Percentiles rank a stretch among this genome's conserved stretches.
Evolutionary conservation across 2,329 filamentous ascomycete genomes (phyloP).

Genomic region (Xylariaceae sp.): DNA sequence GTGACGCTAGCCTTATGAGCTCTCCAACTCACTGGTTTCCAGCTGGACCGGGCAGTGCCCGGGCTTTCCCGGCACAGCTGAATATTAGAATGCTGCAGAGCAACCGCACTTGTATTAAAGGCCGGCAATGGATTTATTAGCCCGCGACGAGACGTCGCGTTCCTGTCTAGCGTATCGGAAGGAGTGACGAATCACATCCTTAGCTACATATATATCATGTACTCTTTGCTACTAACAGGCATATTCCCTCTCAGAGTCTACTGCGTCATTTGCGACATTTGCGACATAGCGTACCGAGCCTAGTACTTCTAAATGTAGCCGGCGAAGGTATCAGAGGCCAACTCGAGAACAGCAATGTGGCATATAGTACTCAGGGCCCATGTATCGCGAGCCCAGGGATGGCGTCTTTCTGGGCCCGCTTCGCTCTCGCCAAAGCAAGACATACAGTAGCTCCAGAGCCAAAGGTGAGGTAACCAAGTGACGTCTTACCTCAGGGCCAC

Average conservation of each 20-base stretch:
- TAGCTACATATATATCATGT: conserved; percentile 14
- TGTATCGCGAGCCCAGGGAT: too few species aligned
- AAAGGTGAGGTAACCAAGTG: conserved; percentile 7
- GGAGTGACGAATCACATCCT: conserved; percentile 16
- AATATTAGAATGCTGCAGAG: conserved; percentile 6
- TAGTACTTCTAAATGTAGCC: too few species aligned
- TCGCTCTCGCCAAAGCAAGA: conserved; percentile 18
- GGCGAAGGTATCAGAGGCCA: too few species aligned
- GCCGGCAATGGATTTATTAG: neutral
- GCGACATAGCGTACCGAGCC: too few species aligned
- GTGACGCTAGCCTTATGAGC: conserved; percentile 12
- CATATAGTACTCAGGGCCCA: too few species aligned
- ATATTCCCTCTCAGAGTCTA: neutral
- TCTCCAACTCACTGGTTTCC: conserved; percentile 1
- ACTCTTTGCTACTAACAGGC: conserved; percentile 18
- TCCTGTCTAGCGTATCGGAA: neutral
- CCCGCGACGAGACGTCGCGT: neutral
- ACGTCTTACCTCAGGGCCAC: conserved; percentile 10
- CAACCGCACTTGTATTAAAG: conserved; percentile 1
- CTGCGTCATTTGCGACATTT: conserved; percentile 1
- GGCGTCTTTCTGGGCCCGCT: conserved; percentile 7
- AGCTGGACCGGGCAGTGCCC: conserved; percentile 10
- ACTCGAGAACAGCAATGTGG: neutral
- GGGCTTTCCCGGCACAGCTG: conserved; percentile 15
- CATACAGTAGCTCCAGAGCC: conserved; percentile 10